A percentile compares a stretch with the other conserved stretches of the same genome.
These are phyloP conservation scores for Sordariomycetes sp. DNA, from an alignment of 2,329 filamentous ascomycete species.

Conservation along the genomic window DNA sequence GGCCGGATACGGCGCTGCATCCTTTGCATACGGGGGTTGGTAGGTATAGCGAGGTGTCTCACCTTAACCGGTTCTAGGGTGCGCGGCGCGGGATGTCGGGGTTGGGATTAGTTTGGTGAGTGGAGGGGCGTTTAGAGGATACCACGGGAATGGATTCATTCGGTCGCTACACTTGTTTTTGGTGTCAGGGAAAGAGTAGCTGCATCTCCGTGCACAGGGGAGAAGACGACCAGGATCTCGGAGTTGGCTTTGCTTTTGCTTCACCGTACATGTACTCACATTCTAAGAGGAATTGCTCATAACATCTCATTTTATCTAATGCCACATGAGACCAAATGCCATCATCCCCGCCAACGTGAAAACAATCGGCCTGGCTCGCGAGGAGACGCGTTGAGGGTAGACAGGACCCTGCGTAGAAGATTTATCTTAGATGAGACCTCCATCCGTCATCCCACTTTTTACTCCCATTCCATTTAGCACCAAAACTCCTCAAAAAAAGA, in stretches of 20 bases:
- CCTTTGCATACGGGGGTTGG: slow-evolving; percentile 31
- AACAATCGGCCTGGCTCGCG: not conserved
- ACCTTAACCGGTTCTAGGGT: slow-evolving; percentile 34
- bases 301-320: not conserved
- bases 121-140: not conserved
- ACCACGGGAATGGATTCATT: not conserved
- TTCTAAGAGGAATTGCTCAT: not conserved
- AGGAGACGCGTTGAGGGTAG: not conserved
- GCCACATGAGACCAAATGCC: not conserved
- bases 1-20: slow-evolving; percentile 45
- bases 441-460: not conserved
- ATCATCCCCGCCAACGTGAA: too few relatives aligned
- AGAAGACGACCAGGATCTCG: not conserved
- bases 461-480: not conserved
- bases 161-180: not conserved
- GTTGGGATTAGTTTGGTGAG: not conserved
- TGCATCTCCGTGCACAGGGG: not conserved
- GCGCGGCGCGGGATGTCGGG: not conserved
- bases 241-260: not conserved
- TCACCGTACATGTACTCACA: not conserved
- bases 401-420: not conserved
- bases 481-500: not conserved
- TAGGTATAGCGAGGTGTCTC: slow-evolving; percentile 33
- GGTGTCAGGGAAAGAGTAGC: not conserved
- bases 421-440: not conserved